Base-by-base conservation (phyloP, 306 rosid species). In the Inga oerstediana region DNA sequence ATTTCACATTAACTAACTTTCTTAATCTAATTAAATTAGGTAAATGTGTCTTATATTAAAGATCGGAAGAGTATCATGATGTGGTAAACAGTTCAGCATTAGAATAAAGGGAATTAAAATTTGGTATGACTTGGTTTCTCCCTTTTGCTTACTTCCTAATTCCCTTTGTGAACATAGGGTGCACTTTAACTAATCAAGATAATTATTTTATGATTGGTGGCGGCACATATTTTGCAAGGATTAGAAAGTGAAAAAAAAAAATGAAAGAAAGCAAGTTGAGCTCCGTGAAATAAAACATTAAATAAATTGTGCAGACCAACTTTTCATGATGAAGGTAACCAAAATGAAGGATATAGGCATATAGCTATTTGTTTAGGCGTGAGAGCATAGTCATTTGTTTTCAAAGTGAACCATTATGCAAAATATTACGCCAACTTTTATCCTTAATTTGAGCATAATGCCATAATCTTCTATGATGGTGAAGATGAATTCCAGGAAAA, bases 221-320 rank as follows among this genome's bases (percentile, higher is more conserved):
- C 3, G 75, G 51, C 52, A 44, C 74, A 34, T 72, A 74, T 54
- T 73, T 77, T 54, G 78, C 68, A 15, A 73, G 83, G 41, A 41
- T 46, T 72, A 39, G 43, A 56, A 51, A 17, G 41, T 8, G 3
- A 17, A 20, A 19, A 16, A 17, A 37, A 17, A n/a, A 5, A n/a
- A 39, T 6, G 15, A 35, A 16, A 66, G 5, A 17, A 37, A 62
- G 71, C 3, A 20, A n/a, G 34, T 70, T 8, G 75, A 41, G 45
- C 75, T 41, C 51, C 49, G n/a, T 43, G 75, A 12, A 49, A 59
- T 32, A 3, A 74, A 74, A 45, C 4, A 19, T 15, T 11, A 62
- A 81, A 24, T 3, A 52, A n/a, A 41, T 14, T 41, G 75, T 39
- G 51, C 14, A 70, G 51, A 64, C 72, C 80, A 65, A 64, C 52